Evolutionary conservation across 805 yeast genomes (phyloP), one percentile per base, ranked within the genome.

Genomic region (Citeromyces nyonsensis): DNA sequence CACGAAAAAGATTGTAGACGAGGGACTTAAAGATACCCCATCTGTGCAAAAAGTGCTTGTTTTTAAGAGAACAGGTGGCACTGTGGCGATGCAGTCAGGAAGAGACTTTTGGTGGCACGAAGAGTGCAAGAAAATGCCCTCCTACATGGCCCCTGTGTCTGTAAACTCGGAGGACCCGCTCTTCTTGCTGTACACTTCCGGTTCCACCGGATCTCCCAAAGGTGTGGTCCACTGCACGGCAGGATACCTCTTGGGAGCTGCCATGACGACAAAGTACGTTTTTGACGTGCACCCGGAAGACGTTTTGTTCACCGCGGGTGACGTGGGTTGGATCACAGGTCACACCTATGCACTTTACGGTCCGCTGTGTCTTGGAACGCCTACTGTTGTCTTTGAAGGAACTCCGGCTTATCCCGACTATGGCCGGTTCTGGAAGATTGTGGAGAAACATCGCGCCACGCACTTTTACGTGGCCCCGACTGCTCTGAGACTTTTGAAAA

Each of bases 381-480:
- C 97, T 31, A 75, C 95, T 7, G 80, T 91, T 34, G 82, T 88
- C 36, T 91, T 91, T 52, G 97, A 91, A 64, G 91, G 95, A 38
- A 91, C 98, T 12, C 97, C 98, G 26, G 95, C 95, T 25, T 84
- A 85, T 59, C 98, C 97, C 44, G 77, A 80, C 50, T 86, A 73
- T 52, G 84, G 94, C 37, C 74, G 98, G 59, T 88, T 84, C 66
- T 91, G 97, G 96, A 80, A 86, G 56, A 86, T 91, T 48, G 80
- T 91, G 41, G 94, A 86, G 57, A 70, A 79, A 56, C 73, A 91
- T 63, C 77, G 69, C 59, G 95, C 84, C 33, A 86, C 93, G 35
- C 96, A 86, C 52, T 88, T 91, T 64, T 91, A 91, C 57, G 95
- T 91, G 43, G 98, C 98, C 5, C 98, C 98, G 52, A 91, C 98